These are phyloP conservation scores for Neurospora sp. DNA, from an alignment of 495 filamentous ascomycete species.

Conservation along the genomic window DNA sequence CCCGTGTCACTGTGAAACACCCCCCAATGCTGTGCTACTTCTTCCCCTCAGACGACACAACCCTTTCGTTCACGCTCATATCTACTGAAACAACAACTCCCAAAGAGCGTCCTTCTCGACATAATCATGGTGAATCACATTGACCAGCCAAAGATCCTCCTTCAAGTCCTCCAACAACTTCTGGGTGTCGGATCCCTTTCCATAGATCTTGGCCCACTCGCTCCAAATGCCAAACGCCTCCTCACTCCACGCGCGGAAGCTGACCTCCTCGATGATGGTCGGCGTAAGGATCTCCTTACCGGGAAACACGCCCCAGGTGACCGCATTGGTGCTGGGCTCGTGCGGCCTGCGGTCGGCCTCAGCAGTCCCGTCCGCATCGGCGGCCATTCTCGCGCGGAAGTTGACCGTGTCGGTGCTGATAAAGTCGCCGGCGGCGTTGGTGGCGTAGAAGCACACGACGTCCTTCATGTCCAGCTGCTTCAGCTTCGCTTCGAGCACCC, in stretches of 20 bases:
- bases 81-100: constrained; percentile 38
- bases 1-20: not conserved
- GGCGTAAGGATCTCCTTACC: constrained; percentile 96
- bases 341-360: not conserved
- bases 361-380: constrained; percentile 2
- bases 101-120: constrained; percentile 56
- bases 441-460: constrained; percentile 76
- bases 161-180: constrained; percentile 56
- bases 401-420: constrained; percentile 46
- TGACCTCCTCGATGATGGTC: constrained; percentile 94
- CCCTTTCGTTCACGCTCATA: not conserved
- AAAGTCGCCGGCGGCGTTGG: constrained; percentile 61
- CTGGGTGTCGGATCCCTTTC: constrained; percentile 50
- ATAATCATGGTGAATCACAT: constrained; percentile 81
- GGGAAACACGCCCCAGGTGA: constrained; percentile 94
- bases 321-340: constrained; percentile 67
- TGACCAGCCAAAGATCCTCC: constrained; percentile 74
- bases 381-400: constrained; percentile 3
- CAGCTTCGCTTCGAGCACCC: constrained; percentile 50
- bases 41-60: not conserved
- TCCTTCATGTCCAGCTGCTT: constrained; percentile 41
- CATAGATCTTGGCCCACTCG: constrained; percentile 86
- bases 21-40: not conserved
- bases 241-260: constrained; percentile 89
- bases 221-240: constrained; percentile 93